Percentiles rank a stretch among this genome's conserved stretches.
phyloP scores from a whole-genome alignment of 768 basidiomycete genomes.

The Amanita phalloides region DNA sequence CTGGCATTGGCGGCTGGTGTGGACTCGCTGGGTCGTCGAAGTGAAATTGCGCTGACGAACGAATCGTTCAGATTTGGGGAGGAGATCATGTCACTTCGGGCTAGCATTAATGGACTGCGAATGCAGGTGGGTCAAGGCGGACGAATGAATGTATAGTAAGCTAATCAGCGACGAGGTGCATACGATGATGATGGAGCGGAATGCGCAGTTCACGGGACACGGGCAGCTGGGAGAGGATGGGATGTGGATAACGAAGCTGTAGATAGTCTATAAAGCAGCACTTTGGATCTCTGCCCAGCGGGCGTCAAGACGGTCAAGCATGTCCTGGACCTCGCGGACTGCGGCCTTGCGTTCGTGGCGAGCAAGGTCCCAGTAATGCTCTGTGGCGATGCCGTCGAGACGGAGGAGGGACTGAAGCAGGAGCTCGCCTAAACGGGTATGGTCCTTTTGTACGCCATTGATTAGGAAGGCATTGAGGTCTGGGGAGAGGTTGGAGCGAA shows the following conservation, averaged over 20 bases:
- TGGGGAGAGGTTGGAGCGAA: slow-evolving; percentile 45
- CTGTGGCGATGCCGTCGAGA: slow-evolving; percentile 71
- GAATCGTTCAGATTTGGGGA: slow-evolving; percentile 66
- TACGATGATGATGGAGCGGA: slow-evolving; percentile 68
- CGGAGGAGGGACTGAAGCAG: slow-evolving; percentile 82
- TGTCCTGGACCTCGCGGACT: slow-evolving; percentile 74
- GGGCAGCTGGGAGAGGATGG: slow-evolving; percentile 4
- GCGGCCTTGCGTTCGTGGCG: slow-evolving; percentile 76
- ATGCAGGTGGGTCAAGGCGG: slow-evolving; percentile 49
- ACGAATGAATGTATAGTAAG: slow-evolving; percentile 6
- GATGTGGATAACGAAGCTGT: slow-evolving; percentile 11
- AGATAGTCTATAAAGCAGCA: slow-evolving; percentile 1
- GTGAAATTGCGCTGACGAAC: slow-evolving; percentile 57
- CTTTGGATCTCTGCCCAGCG: slow-evolving; percentile 35
- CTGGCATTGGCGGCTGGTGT: slow-evolving; percentile 47
- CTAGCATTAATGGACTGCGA: slow-evolving; percentile 61
- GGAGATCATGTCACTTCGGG: slow-evolving; percentile 60
- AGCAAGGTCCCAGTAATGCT: slow-evolving; percentile 68
- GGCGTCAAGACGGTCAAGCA: slow-evolving; percentile 72
- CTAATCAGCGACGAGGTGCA: slow-evolving; percentile 33
- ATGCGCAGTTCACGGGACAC: slow-evolving; percentile 44
- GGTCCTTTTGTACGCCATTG: slow-evolving; percentile 22
- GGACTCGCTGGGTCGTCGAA: slow-evolving; percentile 50
- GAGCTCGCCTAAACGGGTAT: slow-evolving; percentile 62
- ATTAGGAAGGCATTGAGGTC: slow-evolving; percentile 46